A percentile compares a stretch with the other conserved stretches of the same genome.
These are phyloP conservation scores for Ustanciosporium gigantosporum DNA, from an alignment of 1,284 basidiomycete genomes.

Conservation along the genomic window DNA sequence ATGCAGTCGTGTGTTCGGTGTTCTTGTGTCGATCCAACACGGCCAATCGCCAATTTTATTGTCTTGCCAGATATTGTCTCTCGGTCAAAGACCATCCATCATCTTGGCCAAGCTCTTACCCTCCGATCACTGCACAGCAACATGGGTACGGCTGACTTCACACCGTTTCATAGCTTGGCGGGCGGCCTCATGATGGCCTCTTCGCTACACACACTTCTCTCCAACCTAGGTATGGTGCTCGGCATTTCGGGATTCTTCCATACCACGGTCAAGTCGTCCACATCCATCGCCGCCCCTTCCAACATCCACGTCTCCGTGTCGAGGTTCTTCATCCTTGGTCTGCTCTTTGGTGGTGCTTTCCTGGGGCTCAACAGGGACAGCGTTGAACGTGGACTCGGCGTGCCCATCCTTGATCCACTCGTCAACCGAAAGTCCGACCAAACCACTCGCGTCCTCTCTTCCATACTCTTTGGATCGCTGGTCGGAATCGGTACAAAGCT, in stretches of 20 bases:
- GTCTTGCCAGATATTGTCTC: too few relatives aligned
- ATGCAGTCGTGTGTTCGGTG: too few relatives aligned
- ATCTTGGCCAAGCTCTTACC: background rate
- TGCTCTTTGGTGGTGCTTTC: slow-evolving; percentile 45
- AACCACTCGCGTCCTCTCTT: slow-evolving; percentile 1
- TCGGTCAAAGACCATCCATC: too few relatives aligned
- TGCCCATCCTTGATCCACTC: slow-evolving; percentile 41
- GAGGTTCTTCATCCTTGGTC: slow-evolving; percentile 38
- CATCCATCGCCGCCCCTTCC: slow-evolving; percentile 1
- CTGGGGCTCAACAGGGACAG: slow-evolving; percentile 23
- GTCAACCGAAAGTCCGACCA: background rate
- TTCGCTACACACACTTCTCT: slow-evolving; percentile 43
- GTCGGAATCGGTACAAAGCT: slow-evolving; percentile 59
- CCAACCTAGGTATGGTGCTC: slow-evolving; percentile 46
- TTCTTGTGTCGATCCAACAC: background rate
- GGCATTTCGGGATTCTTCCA: slow-evolving; percentile 58
- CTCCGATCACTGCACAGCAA: background rate
- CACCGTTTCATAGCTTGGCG: slow-evolving; percentile 46
- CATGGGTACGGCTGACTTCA: slow-evolving; percentile 14
- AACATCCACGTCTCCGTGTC: slow-evolving; percentile 19
- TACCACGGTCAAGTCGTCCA: slow-evolving; percentile 23
- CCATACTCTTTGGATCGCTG: slow-evolving; percentile 7
- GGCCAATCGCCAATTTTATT: background rate
- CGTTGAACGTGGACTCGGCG: slow-evolving; percentile 36
- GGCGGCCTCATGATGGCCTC: slow-evolving; percentile 57